Evolutionary conservation across 1,284 basidiomycete species (phyloP), one percentile per base, ranked within the genome.

Genomic region (Apiotrichum laibachii): DNA sequence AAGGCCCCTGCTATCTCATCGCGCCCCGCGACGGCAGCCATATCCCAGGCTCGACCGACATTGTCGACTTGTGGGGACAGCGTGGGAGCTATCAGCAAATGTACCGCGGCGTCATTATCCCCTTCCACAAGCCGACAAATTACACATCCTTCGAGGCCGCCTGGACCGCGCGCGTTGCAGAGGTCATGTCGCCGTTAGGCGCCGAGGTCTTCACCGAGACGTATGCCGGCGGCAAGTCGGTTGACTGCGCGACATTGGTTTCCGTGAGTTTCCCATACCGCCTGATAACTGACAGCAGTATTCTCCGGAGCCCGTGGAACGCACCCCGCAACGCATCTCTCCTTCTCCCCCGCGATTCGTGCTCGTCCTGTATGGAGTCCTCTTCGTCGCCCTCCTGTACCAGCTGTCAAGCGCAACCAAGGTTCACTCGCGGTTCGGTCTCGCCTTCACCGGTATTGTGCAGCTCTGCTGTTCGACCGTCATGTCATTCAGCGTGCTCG

Each of bases 401-500:
- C 88, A 88, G 44, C 85, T 95, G 76, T 84, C 86, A 46, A 83
- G 85, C 49, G 89, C 92, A 81, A 83, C 87, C 60, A 86, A 87
- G 33, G 89, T 96, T 12, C 94, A 99, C 75, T 95, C 91, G 1
- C 86, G 90, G 51, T 83, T 92, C 54, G 95, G 95, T 79, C 81
- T 99, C 26, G 90, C 92, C 1, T 90, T 97, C 73, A 98, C 95
- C 2, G 95, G 92, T 18, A 81, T 92, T 22, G 89, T 94, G 21
- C 92, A 97, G 77, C 88, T 97, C 50, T 79, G 88, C 7, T 91
- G 91, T 63, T 93, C 91, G 79, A 92, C 94, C 4, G 85, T 98
- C 66, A 95, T 93, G 63, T 92, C 90, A 71, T 82, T 97, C 55
- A 93, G 89, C 72, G 88, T 97, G 9, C 66, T 78, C 21, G 70